These are phyloP conservation scores for Citrus inodora DNA, from an alignment of 345 rosid genomes.

Conservation along the genomic window DNA sequence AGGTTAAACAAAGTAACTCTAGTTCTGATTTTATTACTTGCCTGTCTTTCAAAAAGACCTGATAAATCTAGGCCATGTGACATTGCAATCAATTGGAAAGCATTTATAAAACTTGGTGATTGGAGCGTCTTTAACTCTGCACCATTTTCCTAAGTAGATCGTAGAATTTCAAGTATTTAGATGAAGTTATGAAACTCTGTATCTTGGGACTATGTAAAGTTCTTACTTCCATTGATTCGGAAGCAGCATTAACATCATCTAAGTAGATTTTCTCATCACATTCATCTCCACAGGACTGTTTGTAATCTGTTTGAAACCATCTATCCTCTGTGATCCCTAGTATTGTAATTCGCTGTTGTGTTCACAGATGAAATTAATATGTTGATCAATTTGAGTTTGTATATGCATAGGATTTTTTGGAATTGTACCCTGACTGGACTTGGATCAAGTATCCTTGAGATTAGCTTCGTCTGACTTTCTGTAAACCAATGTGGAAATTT, in stretches of 20 bases:
- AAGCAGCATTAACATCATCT: conserved; percentile 56
- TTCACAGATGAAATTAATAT: not conserved
- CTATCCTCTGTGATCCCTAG: conserved; percentile 65
- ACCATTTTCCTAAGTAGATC: conserved; percentile 55
- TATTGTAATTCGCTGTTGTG: conserved; percentile 58
- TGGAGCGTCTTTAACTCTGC: conserved; percentile 35
- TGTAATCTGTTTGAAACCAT: conserved; percentile 75
- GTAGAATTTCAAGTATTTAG: conserved; percentile 28
- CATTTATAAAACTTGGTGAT: conserved; percentile 77
- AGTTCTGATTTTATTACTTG: conserved; percentile 22
- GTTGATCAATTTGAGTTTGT: not conserved
- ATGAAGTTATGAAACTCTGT: conserved; percentile 9
- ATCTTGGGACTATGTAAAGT: conserved; percentile 1
- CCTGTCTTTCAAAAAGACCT: conserved; percentile 85
- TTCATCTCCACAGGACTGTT: conserved; percentile 43
- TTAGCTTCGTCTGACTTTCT: conserved; percentile 50
- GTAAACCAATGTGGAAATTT: conserved; percentile 61
- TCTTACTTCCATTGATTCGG: conserved; percentile 59
- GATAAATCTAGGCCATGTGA: conserved; percentile 88
- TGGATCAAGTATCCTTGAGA: conserved; percentile 72
- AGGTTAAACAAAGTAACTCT: not conserved
- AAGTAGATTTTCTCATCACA: conserved; percentile 31
- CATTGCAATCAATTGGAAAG: conserved; percentile 86
- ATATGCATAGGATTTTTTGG: not conserved
- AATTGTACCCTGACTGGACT: conserved; percentile 49